A percentile compares a stretch with the other conserved stretches of the same genome.
These are phyloP conservation scores for Hibiscus trionum DNA, from an alignment of 345 rosid species.

Conservation along the genomic window DNA sequence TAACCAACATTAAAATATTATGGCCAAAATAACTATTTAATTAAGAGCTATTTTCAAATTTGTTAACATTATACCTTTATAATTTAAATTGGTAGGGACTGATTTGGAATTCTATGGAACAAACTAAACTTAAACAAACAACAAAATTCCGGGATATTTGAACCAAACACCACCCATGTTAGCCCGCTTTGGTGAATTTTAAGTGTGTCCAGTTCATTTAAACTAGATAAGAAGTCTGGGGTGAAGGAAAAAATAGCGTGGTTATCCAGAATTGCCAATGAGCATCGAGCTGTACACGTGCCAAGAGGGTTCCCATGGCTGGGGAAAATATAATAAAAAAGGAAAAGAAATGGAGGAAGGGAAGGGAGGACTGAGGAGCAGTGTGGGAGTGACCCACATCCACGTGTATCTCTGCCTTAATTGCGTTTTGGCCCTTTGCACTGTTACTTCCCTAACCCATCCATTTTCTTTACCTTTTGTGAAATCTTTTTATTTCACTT, in stretches of 20 bases:
- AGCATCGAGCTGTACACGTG: neutral
- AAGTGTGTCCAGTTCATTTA: no score
- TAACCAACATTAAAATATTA: no score
- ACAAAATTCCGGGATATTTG: no score
- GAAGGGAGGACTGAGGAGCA: neutral
- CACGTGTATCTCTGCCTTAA: no score
- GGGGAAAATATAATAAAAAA: neutral
- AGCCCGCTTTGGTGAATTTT: neutral
- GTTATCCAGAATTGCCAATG: neutral
- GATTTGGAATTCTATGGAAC: no score
- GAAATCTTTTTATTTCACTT: no score
- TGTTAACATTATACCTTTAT: no score
- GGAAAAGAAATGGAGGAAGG: no score
- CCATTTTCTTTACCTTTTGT: neutral
- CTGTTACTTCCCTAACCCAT: neutral
- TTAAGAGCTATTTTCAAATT: no score
- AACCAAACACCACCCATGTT: neutral
- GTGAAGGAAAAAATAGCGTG: neutral
- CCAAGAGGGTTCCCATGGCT: neutral
- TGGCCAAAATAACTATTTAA: no score
- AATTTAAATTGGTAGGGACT: no score
- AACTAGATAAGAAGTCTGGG: neutral
- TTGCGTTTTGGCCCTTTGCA: neutral
- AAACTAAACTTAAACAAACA: no score
- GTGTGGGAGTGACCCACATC: neutral